These are phyloP conservation scores for Termitomyces sp. DNA, from an alignment of 768 basidiomycete species.

Conservation along the genomic window DNA sequence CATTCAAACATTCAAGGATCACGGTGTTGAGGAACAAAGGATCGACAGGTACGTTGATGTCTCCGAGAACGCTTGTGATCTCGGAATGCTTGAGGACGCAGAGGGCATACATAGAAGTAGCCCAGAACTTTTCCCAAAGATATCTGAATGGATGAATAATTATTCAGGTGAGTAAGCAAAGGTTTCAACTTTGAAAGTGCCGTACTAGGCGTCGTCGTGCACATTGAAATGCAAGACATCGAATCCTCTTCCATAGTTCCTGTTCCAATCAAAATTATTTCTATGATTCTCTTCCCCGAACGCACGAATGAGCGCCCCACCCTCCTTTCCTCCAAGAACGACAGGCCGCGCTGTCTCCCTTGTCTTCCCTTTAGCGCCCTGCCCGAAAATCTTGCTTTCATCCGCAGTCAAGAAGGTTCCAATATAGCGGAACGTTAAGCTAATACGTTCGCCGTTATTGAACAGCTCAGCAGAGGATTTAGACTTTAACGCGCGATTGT, in stretches of 20 bases:
- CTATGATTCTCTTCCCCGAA: constrained; percentile 76
- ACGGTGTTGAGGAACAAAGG: neutral
- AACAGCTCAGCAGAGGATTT: constrained; percentile 57
- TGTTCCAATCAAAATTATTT: constrained; percentile 70
- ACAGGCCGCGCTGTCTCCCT: constrained; percentile 51
- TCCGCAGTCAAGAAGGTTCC: constrained; percentile 67
- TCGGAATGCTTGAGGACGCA: neutral
- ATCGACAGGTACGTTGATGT: neutral
- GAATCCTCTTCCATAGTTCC: constrained; percentile 60
- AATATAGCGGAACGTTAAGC: constrained; percentile 76
- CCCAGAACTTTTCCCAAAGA: neutral
- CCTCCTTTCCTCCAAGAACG: constrained; percentile 47
- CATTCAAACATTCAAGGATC: neutral
- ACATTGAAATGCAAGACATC: constrained; percentile 60
- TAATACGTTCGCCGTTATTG: constrained; percentile 61
- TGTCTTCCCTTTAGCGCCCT: constrained; percentile 67
- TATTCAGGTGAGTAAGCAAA: neutral
- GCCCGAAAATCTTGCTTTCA: constrained; percentile 59
- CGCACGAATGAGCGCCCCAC: constrained; percentile 47
- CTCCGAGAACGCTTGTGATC: neutral
- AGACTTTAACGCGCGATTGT: constrained; percentile 56
- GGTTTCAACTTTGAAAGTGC: neutral
- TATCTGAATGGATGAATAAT: neutral
- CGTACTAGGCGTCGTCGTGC: neutral
- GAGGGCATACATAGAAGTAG: neutral